These are phyloP conservation scores for Tulasnella calospora DNA, from an alignment of 768 basidiomycete genomes.

Conservation along the genomic window DNA sequence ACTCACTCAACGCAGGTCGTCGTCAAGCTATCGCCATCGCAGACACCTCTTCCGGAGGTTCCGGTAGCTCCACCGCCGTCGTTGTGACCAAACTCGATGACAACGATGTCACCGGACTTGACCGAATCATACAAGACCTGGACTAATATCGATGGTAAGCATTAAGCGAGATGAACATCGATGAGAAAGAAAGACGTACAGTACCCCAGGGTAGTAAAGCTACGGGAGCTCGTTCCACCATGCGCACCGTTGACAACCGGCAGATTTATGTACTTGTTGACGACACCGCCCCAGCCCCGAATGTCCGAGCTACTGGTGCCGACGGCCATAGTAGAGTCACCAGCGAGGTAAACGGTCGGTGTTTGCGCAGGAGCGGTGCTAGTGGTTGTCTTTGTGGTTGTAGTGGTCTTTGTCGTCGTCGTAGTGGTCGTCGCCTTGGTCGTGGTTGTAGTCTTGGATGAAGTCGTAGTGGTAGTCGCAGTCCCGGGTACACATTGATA, in stretches of 20 bases:
- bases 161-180: too few species aligned
- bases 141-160: not conserved
- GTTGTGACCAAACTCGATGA: slow-evolving; percentile 21
- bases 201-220: slow-evolving; percentile 2
- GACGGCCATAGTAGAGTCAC: not conserved
- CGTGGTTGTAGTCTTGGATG: too few species aligned
- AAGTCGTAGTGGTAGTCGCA: not conserved
- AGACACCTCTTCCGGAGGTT: not conserved
- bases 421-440: not conserved
- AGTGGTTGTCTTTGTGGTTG: not conserved
- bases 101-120: slow-evolving; percentile 14
- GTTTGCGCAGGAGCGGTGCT: not conserved
- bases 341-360: not conserved
- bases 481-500: not conserved
- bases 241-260: not conserved
- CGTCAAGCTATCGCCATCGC: not conserved
- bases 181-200: not conserved
- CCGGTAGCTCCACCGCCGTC: not conserved
- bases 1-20: not conserved
- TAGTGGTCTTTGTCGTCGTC: not conserved
- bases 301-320: not conserved
- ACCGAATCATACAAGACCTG: not conserved
- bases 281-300: not conserved
- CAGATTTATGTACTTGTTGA: not conserved
- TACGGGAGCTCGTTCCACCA: not conserved